A percentile compares a stretch with the other conserved stretches of the same genome.
Conservation (phyloP, 139 green algal species). For the Chlorokybus atmophyticus region DNA sequence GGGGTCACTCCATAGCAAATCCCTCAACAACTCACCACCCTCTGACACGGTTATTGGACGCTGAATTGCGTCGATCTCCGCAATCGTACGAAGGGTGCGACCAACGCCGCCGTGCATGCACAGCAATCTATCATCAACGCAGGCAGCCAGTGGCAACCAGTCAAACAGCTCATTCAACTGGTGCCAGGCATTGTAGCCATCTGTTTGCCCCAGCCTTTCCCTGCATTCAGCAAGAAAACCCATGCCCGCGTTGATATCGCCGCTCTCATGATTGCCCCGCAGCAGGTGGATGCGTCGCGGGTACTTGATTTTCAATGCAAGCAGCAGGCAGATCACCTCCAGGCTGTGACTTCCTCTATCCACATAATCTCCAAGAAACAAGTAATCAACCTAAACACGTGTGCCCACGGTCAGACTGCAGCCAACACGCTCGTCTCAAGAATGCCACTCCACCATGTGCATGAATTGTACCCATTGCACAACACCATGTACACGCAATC, state of each 20-base stretch:
- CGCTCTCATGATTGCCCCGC: slow-evolving; percentile 16
- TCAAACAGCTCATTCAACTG: slow-evolving; percentile 94
- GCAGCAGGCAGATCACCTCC: slow-evolving; percentile 81
- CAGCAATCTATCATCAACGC: slow-evolving; percentile 74
- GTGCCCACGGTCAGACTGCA: slow-evolving; percentile 51
- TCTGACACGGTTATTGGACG: slow-evolving; percentile 38
- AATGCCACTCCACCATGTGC: too few species aligned
- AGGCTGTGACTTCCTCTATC: slow-evolving; percentile 54
- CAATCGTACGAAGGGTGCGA: slow-evolving; percentile 59
- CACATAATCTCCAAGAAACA: slow-evolving; percentile 87
- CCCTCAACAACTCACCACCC: slow-evolving; percentile 7
- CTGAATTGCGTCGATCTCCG: slow-evolving; percentile 70
- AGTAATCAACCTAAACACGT: slow-evolving; percentile 95
- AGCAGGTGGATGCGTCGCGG: slow-evolving; percentile 6
- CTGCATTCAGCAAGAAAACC: slow-evolving; percentile 7
- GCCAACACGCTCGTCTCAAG: too few species aligned
- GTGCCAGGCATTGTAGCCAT: slow-evolving; percentile 53
- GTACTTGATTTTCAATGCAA: slow-evolving; percentile 67
- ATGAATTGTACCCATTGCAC: too few species aligned
- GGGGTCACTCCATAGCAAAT: slow-evolving; percentile 46
- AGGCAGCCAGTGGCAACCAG: slow-evolving; percentile 77
- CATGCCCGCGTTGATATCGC: slow-evolving; percentile 1
- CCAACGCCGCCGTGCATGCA: slow-evolving; percentile 91
- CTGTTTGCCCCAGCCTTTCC: neutral
- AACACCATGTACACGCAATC: too few species aligned